Evolutionary conservation across 768 basidiomycete genomes (phyloP).

Genomic region (Pulveroboletus sp.): DNA sequence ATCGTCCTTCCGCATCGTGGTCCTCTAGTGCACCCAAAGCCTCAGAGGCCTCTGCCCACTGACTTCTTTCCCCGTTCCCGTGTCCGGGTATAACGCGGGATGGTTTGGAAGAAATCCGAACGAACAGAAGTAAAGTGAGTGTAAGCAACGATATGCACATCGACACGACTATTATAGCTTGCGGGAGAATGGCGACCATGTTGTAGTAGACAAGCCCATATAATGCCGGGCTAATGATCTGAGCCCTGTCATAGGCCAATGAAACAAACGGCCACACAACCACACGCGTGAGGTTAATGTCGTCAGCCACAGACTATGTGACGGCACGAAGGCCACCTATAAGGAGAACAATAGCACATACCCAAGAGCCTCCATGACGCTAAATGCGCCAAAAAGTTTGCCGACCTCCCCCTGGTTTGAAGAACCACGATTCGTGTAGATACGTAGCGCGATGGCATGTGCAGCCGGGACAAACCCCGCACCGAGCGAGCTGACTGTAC

Average conservation of each 20-base stretch:
- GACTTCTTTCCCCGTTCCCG: conserved; percentile 5
- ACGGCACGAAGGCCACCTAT: neutral
- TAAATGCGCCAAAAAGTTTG: conserved; percentile 73
- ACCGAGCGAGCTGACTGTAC: conserved; percentile 52
- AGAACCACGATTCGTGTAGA: conserved; percentile 52
- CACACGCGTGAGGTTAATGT: neutral
- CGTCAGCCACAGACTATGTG: neutral
- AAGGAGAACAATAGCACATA: conserved; percentile 24
- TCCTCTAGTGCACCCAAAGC: conserved; percentile 1
- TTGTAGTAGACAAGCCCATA: conserved; percentile 68
- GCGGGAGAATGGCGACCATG: conserved; percentile 67
- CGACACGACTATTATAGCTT: conserved; percentile 63
- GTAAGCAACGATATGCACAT: conserved; percentile 37
- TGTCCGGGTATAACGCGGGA: neutral
- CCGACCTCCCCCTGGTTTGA: conserved; percentile 51
- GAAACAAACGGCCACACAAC: neutral
- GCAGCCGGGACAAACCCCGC: conserved; percentile 60
- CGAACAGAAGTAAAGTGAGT: conserved; percentile 42
- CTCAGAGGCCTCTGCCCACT: neutral
- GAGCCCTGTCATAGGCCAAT: conserved; percentile 38
- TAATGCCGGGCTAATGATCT: conserved; percentile 65
- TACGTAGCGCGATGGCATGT: conserved; percentile 66
- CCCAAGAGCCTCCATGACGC: conserved; percentile 68
- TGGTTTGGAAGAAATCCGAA: conserved; percentile 34
- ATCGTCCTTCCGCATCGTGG: conserved; percentile 1